Conservation (phyloP, 73 alveolate species). For the Paramecium tetraurelia region DNA sequence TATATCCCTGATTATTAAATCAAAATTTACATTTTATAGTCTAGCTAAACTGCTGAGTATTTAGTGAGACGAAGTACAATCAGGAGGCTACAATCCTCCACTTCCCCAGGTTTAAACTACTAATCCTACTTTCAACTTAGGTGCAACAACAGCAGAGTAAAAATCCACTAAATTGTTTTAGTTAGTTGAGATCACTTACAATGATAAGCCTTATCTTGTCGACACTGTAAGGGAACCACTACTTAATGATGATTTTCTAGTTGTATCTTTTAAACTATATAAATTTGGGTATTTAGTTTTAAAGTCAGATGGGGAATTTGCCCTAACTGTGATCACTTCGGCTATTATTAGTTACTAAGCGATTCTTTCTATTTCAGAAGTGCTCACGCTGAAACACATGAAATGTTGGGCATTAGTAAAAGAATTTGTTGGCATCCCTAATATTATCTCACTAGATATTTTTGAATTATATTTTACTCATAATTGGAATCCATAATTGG, state of each 20-base stretch:
- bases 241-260: neutral
- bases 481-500: neutral
- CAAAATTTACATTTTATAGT: neutral
- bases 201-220: neutral
- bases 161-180: slow-evolving; percentile 17
- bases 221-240: neutral
- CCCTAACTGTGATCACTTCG: neutral
- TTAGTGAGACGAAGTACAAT: neutral
- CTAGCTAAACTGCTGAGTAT: neutral
- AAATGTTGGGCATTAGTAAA: neutral
- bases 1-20: neutral
- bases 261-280: neutral
- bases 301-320: neutral
- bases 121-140: neutral
- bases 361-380: neutral
- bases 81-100: neutral
- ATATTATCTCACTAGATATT: neutral
- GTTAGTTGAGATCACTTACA: slow-evolving; percentile 18
- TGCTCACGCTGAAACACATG: neutral
- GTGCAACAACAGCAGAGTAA: slow-evolving; percentile 23
- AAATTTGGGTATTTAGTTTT: neutral
- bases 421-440: neutral
- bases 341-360: neutral
- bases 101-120: slow-evolving; percentile 59
- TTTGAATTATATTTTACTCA: neutral